These are phyloP conservation scores for Verticillium nonalfalfae DNA, from an alignment of 2,329 filamentous ascomycete species.

Conservation along the genomic window DNA sequence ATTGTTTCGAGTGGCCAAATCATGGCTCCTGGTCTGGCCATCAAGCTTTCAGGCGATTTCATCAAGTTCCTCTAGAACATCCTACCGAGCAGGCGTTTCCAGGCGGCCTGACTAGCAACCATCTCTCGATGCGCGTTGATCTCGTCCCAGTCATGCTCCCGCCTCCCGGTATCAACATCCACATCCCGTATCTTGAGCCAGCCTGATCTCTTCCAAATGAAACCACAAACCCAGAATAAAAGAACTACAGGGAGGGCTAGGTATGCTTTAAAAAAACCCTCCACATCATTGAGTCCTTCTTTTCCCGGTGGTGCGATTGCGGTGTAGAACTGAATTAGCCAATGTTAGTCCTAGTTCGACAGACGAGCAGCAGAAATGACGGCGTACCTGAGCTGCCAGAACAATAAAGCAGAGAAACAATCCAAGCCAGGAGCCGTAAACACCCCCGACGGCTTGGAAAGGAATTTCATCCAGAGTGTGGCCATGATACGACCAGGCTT, in stretches of 20 bases:
- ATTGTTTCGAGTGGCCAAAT: no score
- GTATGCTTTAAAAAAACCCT: conserved; percentile 11
- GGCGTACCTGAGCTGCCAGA: conserved; percentile 39
- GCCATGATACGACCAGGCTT: conserved; percentile 56
- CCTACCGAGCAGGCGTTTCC: no score
- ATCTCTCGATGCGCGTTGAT: conserved; percentile 8
- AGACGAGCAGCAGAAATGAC: conserved; percentile 16
- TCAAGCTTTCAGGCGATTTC: no score
- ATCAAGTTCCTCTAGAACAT: no score
- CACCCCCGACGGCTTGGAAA: conserved; percentile 54
- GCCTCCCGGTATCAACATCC: conserved; percentile 12
- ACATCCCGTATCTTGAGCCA: conserved; percentile 11
- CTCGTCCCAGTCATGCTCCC: conserved; percentile 11
- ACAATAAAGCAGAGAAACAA: conserved; percentile 51
- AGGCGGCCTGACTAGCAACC: no score
- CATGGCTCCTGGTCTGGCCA: no score
- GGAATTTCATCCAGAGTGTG: conserved; percentile 61
- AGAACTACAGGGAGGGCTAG: conserved; percentile 10
- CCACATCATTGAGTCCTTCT: conserved; percentile 5
- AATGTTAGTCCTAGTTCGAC: neutral
- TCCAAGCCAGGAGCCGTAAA: conserved; percentile 61
- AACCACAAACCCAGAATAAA: conserved; percentile 9
- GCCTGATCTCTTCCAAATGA: conserved; percentile 11
- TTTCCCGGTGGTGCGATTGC: conserved; percentile 27
- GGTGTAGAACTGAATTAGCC: conserved; percentile 31